Base-by-base conservation (phyloP, 768 basidiomycete genomes). In the Thelephora ganbajun region DNA sequence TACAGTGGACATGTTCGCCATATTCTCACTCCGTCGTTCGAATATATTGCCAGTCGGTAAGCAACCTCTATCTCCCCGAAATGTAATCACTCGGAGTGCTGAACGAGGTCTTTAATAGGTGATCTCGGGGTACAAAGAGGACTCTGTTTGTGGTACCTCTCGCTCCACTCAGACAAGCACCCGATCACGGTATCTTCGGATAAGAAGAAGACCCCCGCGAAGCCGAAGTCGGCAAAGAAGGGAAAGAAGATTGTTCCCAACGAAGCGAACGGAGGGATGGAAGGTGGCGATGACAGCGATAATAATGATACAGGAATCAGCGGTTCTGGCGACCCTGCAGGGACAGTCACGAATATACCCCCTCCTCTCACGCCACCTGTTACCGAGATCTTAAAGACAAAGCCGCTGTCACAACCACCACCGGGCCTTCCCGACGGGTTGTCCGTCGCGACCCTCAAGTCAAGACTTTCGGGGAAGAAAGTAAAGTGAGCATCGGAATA, bases 1-100 rank as follows among this genome's bases (percentile, higher is more conserved):
- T 58, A 48, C 64, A 73, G 87, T 90, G n/a, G 81, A 91, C 56
- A 93, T 93, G 91, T 93, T 93, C 57, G 74, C 84, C 12, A 87
- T 96, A 39, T 94, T 93, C 63, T 83, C 86, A 2, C 67, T 92
- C 30, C 72, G 88, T 0, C 78, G 89, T 16, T 85, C 85, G 1
- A 78, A 93, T 59, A 83, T 96, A 46, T 69, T 93, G 1, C 77
- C 83, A 11, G 69, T 76, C 26, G 73, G 72, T 69, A 48, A 35
- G 64, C 52, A 11, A 2, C 26, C 34, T 26, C 11, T 3, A 13
- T 51, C 63, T 66, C 64, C 50, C 34, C 61, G 46, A 34, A n/a
- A 9, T 30, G 34, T 11, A 12, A 16, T 41, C 39, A 41, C 39
- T n/a, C n/a, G n/a, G n/a, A 41, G 39, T 14, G 18, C 39, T 18